Percentiles rank a stretch among this genome's conserved stretches.
phyloP scores from a whole-genome alignment of 2,329 filamentous ascomycete species.

The Chaetomium sp. region DNA sequence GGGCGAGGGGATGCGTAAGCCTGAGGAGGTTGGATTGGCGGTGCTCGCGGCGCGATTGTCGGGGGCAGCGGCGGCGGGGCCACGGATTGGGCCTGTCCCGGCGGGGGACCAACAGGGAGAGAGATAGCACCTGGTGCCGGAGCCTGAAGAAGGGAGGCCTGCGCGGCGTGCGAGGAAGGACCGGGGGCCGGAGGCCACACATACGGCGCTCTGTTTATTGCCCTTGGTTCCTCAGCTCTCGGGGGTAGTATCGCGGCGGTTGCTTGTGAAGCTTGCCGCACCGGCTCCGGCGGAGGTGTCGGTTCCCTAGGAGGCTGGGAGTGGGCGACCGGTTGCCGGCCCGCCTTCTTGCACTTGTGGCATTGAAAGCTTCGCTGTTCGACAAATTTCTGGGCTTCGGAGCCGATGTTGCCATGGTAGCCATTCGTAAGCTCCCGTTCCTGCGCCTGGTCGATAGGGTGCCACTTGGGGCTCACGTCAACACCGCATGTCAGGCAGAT shows the following conservation, averaged over 20 bases:
- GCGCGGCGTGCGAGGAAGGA: constrained; percentile 26
- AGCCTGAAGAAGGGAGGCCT: constrained; percentile 40
- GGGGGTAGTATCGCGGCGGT: constrained; percentile 28
- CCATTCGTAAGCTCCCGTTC: constrained; percentile 57
- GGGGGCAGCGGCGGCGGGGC: constrained; percentile 35
- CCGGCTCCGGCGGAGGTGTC: constrained; percentile 36
- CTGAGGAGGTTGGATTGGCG: constrained; percentile 43
- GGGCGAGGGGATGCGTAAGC: constrained; percentile 43
- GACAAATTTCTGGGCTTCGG: constrained; percentile 61
- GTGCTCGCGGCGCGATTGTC: constrained; percentile 37
- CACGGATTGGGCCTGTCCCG: constrained; percentile 29
- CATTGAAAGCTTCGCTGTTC: constrained; percentile 68
- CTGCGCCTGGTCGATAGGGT: constrained; percentile 57
- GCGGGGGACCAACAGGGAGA: constrained; percentile 29
- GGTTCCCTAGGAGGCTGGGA: constrained; percentile 37
- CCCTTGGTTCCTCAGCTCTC: constrained; percentile 28
- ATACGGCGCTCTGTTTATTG: constrained; percentile 28
- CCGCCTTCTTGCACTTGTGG: constrained; percentile 69
- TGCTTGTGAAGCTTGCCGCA: constrained; percentile 30
- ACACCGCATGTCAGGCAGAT: constrained; percentile 66
- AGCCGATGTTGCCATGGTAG: constrained; percentile 52
- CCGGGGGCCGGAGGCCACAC: constrained; percentile 22
- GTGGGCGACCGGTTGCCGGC: constrained; percentile 48
- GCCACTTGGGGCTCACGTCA: constrained; percentile 76
- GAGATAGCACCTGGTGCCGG: constrained; percentile 28